Percentiles rank a stretch among this genome's conserved stretches.
These are phyloP conservation scores for Aspergillus sclerotialis DNA, from an alignment of 2,329 filamentous ascomycete genomes.

Conservation along the genomic window DNA sequence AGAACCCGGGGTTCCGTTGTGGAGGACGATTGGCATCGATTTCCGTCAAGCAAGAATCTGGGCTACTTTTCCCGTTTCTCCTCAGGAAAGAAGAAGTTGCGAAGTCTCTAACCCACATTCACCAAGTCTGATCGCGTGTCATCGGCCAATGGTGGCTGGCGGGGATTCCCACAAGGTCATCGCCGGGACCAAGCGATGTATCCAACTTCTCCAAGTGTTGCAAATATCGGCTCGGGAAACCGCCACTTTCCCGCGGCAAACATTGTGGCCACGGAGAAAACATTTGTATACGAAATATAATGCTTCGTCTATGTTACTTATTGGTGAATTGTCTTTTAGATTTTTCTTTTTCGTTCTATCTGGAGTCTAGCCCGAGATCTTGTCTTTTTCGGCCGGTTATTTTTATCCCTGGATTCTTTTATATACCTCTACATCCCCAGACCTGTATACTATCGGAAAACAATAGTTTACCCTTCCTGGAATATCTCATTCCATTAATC, in stretches of 20 bases:
- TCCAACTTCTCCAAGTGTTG: slow-evolving; percentile 17
- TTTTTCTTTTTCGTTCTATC: slow-evolving; percentile 2
- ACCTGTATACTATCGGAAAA: neutral
- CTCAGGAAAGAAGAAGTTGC: slow-evolving; percentile 14
- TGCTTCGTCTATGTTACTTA: too few species aligned
- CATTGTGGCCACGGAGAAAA: slow-evolving; percentile 13
- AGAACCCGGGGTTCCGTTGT: neutral
- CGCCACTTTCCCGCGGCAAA: slow-evolving; percentile 29
- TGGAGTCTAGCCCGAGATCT: neutral
- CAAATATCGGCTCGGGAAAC: slow-evolving; percentile 26
- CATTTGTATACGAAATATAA: slow-evolving; percentile 28
- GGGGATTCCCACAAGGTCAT: slow-evolving; percentile 21
- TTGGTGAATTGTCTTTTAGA: slow-evolving; percentile 3
- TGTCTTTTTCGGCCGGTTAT: neutral
- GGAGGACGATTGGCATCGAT: slow-evolving; percentile 11
- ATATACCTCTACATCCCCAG: neutral
- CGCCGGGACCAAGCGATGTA: slow-evolving; percentile 20
- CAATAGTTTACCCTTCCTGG: too few species aligned
- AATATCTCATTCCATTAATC: too few species aligned
- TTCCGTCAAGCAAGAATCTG: slow-evolving; percentile 13
- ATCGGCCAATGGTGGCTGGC: slow-evolving; percentile 15
- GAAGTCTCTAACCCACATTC: slow-evolving; percentile 11
- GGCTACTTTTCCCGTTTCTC: slow-evolving; percentile 12
- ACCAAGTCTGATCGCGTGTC: slow-evolving; percentile 7
- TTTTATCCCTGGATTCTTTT: neutral